Percentiles rank a stretch among this genome's conserved stretches.
These are phyloP conservation scores for Cylindrodendrum hubeiense DNA, from an alignment of 2,329 filamentous ascomycete genomes.

Conservation along the genomic window DNA sequence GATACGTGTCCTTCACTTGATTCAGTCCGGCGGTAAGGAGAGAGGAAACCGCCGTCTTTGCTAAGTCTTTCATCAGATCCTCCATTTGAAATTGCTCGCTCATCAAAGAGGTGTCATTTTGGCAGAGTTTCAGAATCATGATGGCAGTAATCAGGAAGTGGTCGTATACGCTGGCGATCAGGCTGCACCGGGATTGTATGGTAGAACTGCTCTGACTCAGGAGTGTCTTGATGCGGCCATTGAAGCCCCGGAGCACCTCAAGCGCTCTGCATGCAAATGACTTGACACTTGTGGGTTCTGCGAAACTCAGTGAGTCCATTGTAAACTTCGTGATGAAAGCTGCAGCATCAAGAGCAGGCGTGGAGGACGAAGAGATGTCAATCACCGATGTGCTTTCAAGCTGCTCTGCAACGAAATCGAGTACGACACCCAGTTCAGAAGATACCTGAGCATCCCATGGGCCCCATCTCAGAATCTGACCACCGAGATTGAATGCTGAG, in stretches of 20 bases:
- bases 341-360: conserved; percentile 46
- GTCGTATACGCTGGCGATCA: conserved; percentile 45
- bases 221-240: conserved; percentile 44
- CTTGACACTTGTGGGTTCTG: conserved; percentile 48
- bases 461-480: conserved; percentile 65
- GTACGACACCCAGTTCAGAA: conserved; percentile 71
- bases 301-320: conserved; percentile 56
- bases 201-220: conserved; percentile 18
- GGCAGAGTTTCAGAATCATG: conserved; percentile 58
- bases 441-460: conserved; percentile 69
- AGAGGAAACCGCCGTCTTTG: conserved; percentile 52
- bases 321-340: conserved; percentile 64
- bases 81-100: conserved; percentile 60
- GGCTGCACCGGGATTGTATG: conserved; percentile 9
- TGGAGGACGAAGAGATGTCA: conserved; percentile 21
- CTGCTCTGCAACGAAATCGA: conserved; percentile 69
- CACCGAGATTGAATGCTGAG: conserved; percentile 60
- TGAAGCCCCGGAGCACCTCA: conserved; percentile 58
- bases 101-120: conserved; percentile 46
- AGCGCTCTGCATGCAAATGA: conserved; percentile 59
- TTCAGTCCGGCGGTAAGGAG: conserved; percentile 59
- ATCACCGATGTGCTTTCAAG: conserved; percentile 37
- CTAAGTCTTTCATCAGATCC: conserved; percentile 58
- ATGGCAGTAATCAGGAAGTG: conserved; percentile 49
- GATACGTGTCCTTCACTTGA: conserved; percentile 60